A percentile compares a stretch with the other conserved stretches of the same genome.
Evolutionary conservation across 2,329 filamentous ascomycete species (phyloP).

Genomic region (Phaeosphaeria sp.): DNA sequence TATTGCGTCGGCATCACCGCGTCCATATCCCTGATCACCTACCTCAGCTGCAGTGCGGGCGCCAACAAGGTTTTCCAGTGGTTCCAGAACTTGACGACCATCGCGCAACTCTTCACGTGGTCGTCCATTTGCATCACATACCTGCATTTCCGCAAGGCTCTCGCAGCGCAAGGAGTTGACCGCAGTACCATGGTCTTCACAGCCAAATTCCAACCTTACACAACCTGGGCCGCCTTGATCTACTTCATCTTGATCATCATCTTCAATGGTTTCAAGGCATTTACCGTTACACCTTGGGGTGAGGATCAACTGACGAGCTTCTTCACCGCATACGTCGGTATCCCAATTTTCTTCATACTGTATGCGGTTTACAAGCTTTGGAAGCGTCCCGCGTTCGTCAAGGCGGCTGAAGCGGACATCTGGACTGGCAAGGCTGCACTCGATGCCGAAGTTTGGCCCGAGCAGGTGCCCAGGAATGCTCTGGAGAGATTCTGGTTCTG

Average conservation of each 20-base stretch:
- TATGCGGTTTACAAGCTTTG: slow-evolving; percentile 70
- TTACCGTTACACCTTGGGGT: slow-evolving; percentile 45
- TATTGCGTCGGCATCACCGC: slow-evolving; percentile 47
- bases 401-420: slow-evolving; percentile 52
- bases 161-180: slow-evolving; percentile 60
- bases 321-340: slow-evolving; percentile 59
- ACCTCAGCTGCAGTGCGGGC: slow-evolving; percentile 56
- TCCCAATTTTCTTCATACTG: slow-evolving; percentile 49
- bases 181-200: slow-evolving; percentile 60
- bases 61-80: slow-evolving; percentile 65
- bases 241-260: slow-evolving; percentile 64
- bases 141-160: slow-evolving; percentile 60
- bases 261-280: slow-evolving; percentile 69
- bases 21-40: slow-evolving; percentile 55
- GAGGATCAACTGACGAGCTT: slow-evolving; percentile 51
- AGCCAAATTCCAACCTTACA: slow-evolving; percentile 56
- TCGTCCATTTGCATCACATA: slow-evolving; percentile 62
- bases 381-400: slow-evolving; percentile 64
- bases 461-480: slow-evolving; percentile 50
- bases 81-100: slow-evolving; percentile 73
- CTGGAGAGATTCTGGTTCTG: slow-evolving; percentile 59
- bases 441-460: slow-evolving; percentile 55
- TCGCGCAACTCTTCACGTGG: slow-evolving; percentile 63
- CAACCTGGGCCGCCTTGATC: slow-evolving; percentile 65
- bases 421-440: slow-evolving; percentile 56